Conservation (phyloP, 2,329 filamentous ascomycete genomes). For the Colletotrichum abscissum region DNA sequence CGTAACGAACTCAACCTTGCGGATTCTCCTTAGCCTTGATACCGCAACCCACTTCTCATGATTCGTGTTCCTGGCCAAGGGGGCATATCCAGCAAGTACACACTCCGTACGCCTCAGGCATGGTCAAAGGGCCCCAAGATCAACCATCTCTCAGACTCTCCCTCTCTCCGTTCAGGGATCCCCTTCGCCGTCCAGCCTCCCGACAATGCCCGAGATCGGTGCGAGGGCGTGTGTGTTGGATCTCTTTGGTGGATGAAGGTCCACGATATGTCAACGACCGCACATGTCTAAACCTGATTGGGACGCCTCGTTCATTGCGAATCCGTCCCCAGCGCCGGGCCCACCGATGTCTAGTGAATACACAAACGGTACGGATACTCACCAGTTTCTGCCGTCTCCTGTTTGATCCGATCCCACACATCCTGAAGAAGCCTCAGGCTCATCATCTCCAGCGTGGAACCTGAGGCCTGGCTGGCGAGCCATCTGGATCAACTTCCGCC, state of each 20-base stretch:
- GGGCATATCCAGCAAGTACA: background rate
- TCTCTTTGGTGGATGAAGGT: constrained; percentile 12
- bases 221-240: constrained; percentile 28
- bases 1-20: constrained; percentile 25
- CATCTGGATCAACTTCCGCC: constrained; percentile 38
- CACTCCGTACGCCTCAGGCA: constrained; percentile 7
- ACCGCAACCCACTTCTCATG: constrained; percentile 35
- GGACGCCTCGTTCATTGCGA: constrained; percentile 33
- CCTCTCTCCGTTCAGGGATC: constrained; percentile 1
- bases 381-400: constrained; percentile 26
- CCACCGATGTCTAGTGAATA: constrained; percentile 22
- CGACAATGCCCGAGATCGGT: constrained; percentile 36
- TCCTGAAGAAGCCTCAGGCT: background rate
- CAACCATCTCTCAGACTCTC: constrained; percentile 3
- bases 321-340: constrained; percentile 19
- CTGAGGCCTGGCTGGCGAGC: constrained; percentile 36
- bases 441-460: background rate
- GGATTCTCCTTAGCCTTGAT: constrained; percentile 17
- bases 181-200: constrained; percentile 31
- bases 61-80: constrained; percentile 32
- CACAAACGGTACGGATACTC: constrained; percentile 16
- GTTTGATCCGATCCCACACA: constrained; percentile 30
- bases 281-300: constrained; percentile 32
- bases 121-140: background rate
- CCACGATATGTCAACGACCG: constrained; percentile 34